A percentile compares a stretch with the other conserved stretches of the same genome.
phyloP scores from a whole-genome alignment of 306 rosid genomes.

The Cucumis cinereus region DNA sequence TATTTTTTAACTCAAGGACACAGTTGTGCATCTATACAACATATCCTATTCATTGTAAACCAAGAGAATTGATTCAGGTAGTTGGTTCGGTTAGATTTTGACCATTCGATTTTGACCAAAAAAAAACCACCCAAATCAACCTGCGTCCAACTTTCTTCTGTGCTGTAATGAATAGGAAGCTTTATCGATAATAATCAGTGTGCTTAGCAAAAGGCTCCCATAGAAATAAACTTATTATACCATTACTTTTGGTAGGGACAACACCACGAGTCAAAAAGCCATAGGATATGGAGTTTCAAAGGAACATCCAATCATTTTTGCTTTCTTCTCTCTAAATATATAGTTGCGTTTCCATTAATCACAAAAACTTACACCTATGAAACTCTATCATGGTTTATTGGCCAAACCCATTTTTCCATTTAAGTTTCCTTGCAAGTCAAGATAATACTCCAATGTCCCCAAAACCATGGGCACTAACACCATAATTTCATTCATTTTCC shows the following conservation, averaged over 20 bases:
- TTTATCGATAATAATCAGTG: not conserved
- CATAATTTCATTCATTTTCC: not conserved
- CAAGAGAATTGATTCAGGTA: not conserved
- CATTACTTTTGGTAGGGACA: not conserved
- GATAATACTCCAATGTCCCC: not conserved
- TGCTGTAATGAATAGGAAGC: not conserved
- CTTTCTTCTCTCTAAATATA: not conserved
- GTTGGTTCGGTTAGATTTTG: not conserved
- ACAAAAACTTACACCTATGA: not conserved
- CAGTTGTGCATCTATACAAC: too few species aligned
- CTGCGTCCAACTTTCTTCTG: not conserved
- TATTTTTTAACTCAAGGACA: too few species aligned
- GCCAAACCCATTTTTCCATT: not conserved
- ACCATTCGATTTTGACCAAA: not conserved
- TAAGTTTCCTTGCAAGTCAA: not conserved
- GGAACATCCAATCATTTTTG: not conserved
- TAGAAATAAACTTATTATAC: not conserved
- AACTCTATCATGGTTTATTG: not conserved
- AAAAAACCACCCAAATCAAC: not conserved
- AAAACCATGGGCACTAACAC: conserved; percentile 1
- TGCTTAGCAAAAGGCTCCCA: conserved; percentile 1
- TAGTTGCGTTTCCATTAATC: not conserved
- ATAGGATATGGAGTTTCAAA: not conserved
- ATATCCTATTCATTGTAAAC: too few species aligned
- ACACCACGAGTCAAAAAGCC: not conserved